phyloP scores from a whole-genome alignment of 805 yeast genomes.

The Yamadazyma kitorensis region DNA sequence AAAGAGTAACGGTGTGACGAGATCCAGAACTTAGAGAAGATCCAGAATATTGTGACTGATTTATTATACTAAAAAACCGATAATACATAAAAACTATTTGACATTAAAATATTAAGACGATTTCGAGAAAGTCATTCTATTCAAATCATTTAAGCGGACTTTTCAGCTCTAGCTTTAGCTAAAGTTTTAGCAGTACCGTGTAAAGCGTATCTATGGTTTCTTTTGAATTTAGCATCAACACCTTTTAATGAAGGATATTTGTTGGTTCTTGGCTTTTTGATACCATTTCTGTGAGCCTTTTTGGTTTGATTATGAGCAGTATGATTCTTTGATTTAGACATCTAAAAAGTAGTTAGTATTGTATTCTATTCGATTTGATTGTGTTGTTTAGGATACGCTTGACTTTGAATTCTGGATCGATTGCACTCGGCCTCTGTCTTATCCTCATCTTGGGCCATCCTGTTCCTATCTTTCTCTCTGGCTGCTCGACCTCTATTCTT shows the following conservation, averaged over 20 bases:
- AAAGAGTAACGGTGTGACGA: too few relatives aligned
- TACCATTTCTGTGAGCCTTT: constrained; percentile 99
- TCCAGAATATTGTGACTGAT: not conserved
- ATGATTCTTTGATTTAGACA: constrained; percentile 99
- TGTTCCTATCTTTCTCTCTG: too few relatives aligned
- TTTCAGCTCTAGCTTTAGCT: constrained; percentile 73
- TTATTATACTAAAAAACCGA: too few relatives aligned
- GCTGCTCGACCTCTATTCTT: too few relatives aligned
- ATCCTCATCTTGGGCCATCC: too few relatives aligned
- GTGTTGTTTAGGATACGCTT: not conserved
- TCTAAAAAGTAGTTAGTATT: constrained; percentile 38
- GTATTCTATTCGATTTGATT: too few relatives aligned
- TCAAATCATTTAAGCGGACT: constrained; percentile 36
- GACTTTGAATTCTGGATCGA: not conserved
- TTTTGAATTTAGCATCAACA: constrained; percentile 98
- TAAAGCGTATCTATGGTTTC: constrained; percentile 99
- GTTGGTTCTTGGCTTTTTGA: constrained; percentile 98
- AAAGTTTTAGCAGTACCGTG: constrained; percentile 96
- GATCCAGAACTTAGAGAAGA: too few relatives aligned
- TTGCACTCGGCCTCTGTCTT: too few relatives aligned
- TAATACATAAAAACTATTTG: too few relatives aligned
- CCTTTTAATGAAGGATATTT: constrained; percentile 98
- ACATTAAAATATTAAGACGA: too few relatives aligned
- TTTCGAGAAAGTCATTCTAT: too few relatives aligned
- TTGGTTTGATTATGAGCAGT: constrained; percentile 99